These are phyloP conservation scores for Vitis rotundifolia DNA, from an alignment of 164 flowering plant genomes.

Conservation along the genomic window DNA sequence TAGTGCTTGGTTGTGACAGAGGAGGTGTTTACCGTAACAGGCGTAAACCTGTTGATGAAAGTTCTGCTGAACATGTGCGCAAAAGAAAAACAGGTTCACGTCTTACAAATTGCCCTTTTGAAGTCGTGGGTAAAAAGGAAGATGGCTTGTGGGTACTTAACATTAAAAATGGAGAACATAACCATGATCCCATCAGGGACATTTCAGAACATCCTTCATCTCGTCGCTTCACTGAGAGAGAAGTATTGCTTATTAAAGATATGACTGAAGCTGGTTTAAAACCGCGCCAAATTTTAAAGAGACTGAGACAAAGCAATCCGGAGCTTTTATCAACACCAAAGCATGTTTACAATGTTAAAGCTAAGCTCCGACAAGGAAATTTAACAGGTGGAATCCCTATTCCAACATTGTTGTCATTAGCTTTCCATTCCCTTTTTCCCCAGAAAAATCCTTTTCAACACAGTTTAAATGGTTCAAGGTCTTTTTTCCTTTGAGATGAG, in stretches of 20 bases:
- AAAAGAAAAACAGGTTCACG: constrained; percentile 42
- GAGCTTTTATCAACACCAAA: constrained; percentile 40
- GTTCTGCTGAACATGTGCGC: constrained; percentile 21
- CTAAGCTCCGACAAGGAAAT: constrained; percentile 32
- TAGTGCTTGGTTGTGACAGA: constrained; percentile 51
- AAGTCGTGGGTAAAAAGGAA: constrained; percentile 43
- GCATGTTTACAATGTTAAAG: constrained; percentile 44
- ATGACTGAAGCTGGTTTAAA: constrained; percentile 46
- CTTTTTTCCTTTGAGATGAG: background rate
- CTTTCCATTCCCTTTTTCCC: background rate
- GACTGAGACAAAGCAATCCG: constrained; percentile 44
- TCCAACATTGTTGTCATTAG: background rate
- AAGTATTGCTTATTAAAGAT: constrained; percentile 38
- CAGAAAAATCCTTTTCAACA: background rate
- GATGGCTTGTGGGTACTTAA: constrained; percentile 46
- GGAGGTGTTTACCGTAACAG: constrained; percentile 50
- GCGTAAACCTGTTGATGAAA: constrained; percentile 28
- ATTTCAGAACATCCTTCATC: constrained; percentile 46
- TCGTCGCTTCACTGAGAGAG: constrained; percentile 47
- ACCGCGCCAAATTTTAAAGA: constrained; percentile 49
- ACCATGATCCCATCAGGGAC: constrained; percentile 48
- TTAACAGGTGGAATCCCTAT: constrained; percentile 10
- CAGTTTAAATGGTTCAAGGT: background rate
- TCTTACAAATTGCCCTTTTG: constrained; percentile 58
- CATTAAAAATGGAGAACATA: constrained; percentile 45